A percentile compares a stretch with the other conserved stretches of the same genome.
These are phyloP conservation scores for Apiospora arundinis DNA, from an alignment of 2,329 filamentous ascomycete species.

Conservation along the genomic window DNA sequence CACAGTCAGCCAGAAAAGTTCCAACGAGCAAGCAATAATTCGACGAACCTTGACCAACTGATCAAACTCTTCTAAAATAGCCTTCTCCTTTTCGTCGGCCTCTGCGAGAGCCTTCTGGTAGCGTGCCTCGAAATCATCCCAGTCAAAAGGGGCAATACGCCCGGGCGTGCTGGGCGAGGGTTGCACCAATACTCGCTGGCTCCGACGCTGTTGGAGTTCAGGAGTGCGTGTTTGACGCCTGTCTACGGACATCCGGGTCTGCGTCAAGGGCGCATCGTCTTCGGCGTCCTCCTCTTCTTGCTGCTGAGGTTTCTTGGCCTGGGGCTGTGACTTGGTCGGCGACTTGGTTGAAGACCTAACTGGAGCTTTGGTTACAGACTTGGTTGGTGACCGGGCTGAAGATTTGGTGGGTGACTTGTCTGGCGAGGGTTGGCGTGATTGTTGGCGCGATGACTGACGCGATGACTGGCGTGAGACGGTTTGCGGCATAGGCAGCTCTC, in stretches of 20 bases:
- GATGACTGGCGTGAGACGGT: neutral
- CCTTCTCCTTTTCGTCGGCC: conserved; percentile 67
- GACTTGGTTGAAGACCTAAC: conserved; percentile 13
- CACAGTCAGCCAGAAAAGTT: conserved; percentile 26
- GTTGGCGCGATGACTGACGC: neutral
- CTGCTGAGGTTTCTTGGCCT: conserved; percentile 11
- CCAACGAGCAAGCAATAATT: neutral
- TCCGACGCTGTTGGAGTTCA: conserved; percentile 46
- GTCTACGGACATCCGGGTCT: conserved; percentile 30
- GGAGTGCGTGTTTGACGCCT: conserved; percentile 37
- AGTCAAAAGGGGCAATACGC: conserved; percentile 68
- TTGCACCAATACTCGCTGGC: conserved; percentile 40
- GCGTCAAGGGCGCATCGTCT: neutral
- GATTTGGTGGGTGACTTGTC: conserved; percentile 19
- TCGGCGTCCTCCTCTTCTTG: neutral
- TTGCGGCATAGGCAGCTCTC: neutral
- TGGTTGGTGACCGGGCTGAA: neutral
- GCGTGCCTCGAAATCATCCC: conserved; percentile 75
- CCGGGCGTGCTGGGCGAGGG: conserved; percentile 57
- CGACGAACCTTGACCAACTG: conserved; percentile 66
- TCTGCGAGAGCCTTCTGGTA: conserved; percentile 71
- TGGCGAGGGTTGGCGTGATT: neutral
- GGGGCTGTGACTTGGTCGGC: conserved; percentile 11
- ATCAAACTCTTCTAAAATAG: conserved; percentile 71
- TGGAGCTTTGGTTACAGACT: neutral